Evolutionary conservation across 164 flowering plant genomes (phyloP).

Genomic region (Magnolia changhungtana): DNA sequence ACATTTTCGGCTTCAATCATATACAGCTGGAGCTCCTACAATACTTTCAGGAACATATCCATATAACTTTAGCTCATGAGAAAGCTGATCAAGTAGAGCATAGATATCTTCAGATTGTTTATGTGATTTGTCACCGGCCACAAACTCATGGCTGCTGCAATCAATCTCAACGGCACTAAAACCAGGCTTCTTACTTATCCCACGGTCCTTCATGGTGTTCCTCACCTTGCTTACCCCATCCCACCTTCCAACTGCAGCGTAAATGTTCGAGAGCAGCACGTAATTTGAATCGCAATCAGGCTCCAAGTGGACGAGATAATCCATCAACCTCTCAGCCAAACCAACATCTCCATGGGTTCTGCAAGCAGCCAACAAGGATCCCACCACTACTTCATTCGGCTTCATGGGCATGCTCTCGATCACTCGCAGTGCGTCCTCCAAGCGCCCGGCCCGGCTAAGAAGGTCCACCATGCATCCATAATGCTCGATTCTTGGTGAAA

Average conservation of each 20-base stretch:
- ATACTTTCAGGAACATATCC: slow-evolving; percentile 10
- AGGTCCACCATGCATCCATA: slow-evolving; percentile 17
- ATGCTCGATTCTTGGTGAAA: slow-evolving; percentile 12
- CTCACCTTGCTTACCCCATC: slow-evolving; percentile 32
- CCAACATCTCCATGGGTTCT: slow-evolving; percentile 10
- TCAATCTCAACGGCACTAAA: slow-evolving; percentile 39
- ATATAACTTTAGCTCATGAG: slow-evolving; percentile 4
- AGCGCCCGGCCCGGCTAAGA: slow-evolving; percentile 14
- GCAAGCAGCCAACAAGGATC: slow-evolving; percentile 16
- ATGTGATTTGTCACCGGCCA: slow-evolving; percentile 13
- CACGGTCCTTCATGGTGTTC: slow-evolving; percentile 30
- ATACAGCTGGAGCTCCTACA: background rate
- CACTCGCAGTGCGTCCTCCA: slow-evolving; percentile 10
- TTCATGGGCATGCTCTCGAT: slow-evolving; percentile 13
- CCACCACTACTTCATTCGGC: slow-evolving; percentile 15
- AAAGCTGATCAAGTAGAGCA: slow-evolving; percentile 11
- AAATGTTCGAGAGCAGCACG: slow-evolving; percentile 44
- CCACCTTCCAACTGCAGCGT: slow-evolving; percentile 49
- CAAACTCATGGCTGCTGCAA: slow-evolving; percentile 7
- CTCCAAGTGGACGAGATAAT: slow-evolving; percentile 32
- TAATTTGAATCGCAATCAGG: slow-evolving; percentile 43
- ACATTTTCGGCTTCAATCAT: background rate
- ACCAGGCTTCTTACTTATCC: slow-evolving; percentile 51
- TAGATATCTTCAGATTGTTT: background rate
- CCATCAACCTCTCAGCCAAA: slow-evolving; percentile 27